Percentiles rank a stretch among this genome's conserved stretches.
Conservation (phyloP, 1,284 basidiomycete genomes). For the Trichosporon asahii region DNA sequence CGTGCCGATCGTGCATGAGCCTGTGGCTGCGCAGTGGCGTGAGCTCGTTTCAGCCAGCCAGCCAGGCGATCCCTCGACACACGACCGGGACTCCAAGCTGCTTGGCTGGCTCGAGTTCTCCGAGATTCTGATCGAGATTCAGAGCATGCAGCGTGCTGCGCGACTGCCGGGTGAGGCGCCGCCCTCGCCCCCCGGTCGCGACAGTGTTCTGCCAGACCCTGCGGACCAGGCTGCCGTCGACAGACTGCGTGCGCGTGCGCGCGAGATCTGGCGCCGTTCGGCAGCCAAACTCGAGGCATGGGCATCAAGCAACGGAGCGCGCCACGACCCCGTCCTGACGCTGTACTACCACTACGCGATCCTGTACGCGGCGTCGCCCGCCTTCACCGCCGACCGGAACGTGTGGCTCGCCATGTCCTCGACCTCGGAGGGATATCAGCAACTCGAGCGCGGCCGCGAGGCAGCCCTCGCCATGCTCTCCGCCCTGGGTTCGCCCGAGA, state of each 20-base stretch:
- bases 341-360: slow-evolving; percentile 48
- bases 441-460: slow-evolving; percentile 45
- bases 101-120: slow-evolving; percentile 51
- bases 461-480: slow-evolving; percentile 46
- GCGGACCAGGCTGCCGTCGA: neutral
- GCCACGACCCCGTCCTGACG: slow-evolving; percentile 34
- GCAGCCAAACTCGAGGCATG: slow-evolving; percentile 41
- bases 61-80: slow-evolving; percentile 35
- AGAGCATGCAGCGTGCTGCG: slow-evolving; percentile 11
- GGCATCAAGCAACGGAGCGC: slow-evolving; percentile 32
- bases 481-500: slow-evolving; percentile 44
- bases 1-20: slow-evolving; percentile 35
- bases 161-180: slow-evolving; percentile 9
- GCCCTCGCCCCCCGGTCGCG: slow-evolving; percentile 8
- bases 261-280: slow-evolving; percentile 36
- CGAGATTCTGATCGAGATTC: slow-evolving; percentile 43
- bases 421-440: slow-evolving; percentile 39
- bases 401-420: slow-evolving; percentile 43
- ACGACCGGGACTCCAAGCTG: slow-evolving; percentile 48
- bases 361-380: slow-evolving; percentile 43
- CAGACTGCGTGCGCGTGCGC: slow-evolving; percentile 15
- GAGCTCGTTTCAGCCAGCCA: slow-evolving; percentile 32
- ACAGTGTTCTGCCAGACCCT: neutral
- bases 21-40: slow-evolving; percentile 39
- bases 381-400: slow-evolving; percentile 31